Conservation (phyloP, 768 basidiomycete genomes). For the Sutorius australiensis region DNA sequence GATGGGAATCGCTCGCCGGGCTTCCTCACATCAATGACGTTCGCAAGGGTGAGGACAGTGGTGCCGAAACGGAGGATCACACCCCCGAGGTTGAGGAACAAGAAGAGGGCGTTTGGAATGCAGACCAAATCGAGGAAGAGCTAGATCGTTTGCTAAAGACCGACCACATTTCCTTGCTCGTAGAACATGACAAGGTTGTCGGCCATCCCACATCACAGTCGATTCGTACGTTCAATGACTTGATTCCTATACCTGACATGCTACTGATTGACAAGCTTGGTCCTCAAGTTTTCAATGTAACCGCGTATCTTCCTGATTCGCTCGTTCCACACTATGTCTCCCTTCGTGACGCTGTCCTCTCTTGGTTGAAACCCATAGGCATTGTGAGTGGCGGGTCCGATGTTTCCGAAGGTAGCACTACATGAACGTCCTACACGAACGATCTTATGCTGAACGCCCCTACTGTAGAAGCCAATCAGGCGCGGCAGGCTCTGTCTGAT, state of each 20-base stretch:
- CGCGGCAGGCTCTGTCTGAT: conserved; percentile 57
- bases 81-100: conserved; percentile 35
- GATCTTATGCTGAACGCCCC: conserved; percentile 1
- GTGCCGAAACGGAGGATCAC: conserved; percentile 28
- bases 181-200: conserved; percentile 73
- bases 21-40: conserved; percentile 71
- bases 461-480: conserved; percentile 51
- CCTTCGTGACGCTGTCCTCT: conserved; percentile 55
- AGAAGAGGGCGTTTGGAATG: conserved; percentile 57
- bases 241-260: neutral
- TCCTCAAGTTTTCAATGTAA: conserved; percentile 69
- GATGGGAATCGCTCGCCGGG: conserved; percentile 77
- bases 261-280: neutral
- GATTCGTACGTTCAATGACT: conserved; percentile 46
- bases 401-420: conserved; percentile 38
- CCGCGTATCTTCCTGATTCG: conserved; percentile 82
- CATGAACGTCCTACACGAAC: neutral
- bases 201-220: conserved; percentile 45
- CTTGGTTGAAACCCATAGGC: conserved; percentile 63
- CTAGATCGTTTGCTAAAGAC: conserved; percentile 53
- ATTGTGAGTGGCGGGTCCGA: conserved; percentile 42
- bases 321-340: conserved; percentile 70
- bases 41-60: conserved; percentile 44
- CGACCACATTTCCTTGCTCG: conserved; percentile 71
- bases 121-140: conserved; percentile 53